Evolutionary conservation across 2,329 filamentous ascomycete genomes (phyloP).

Genomic region (Aciculosporium take): DNA sequence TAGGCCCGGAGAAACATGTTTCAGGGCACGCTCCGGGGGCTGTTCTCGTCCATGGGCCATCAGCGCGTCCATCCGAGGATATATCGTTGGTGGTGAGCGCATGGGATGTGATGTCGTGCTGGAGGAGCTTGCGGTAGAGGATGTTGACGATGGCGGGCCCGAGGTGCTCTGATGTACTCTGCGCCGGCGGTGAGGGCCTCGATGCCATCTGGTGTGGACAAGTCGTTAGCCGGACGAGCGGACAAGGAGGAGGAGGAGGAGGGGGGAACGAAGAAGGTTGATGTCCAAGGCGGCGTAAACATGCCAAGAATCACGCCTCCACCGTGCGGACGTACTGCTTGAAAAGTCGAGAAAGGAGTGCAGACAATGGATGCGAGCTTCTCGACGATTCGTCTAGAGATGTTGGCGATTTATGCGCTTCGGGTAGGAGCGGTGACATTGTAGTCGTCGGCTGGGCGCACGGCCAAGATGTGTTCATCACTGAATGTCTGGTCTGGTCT

Average conservation of each 20-base stretch:
- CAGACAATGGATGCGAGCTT: constrained; percentile 55
- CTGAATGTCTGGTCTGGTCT: no score
- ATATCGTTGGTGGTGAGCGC: constrained; percentile 53
- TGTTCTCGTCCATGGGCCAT: constrained; percentile 43
- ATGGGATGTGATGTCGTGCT: constrained; percentile 69
- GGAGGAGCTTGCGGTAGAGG: constrained; percentile 67
- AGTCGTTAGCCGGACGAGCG: no score
- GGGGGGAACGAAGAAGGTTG: no score
- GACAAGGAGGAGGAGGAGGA: no score
- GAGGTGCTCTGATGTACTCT: constrained; percentile 68
- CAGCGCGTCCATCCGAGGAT: constrained; percentile 43
- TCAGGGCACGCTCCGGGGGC: constrained; percentile 59
- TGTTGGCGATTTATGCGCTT: constrained; percentile 34
- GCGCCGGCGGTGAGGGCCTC: constrained; percentile 53
- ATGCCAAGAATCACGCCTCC: no score
- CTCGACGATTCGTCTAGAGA: constrained; percentile 56
- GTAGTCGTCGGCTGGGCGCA: no score
- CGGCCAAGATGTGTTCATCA: no score
- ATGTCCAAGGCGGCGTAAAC: no score
- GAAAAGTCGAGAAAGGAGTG: constrained; percentile 66
- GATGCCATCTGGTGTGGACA: constrained; percentile 60
- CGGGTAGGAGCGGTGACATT: not conserved
- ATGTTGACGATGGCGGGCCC: constrained; percentile 75
- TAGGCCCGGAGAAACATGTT: constrained; percentile 72
- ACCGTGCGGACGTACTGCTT: constrained; percentile 35